Base-by-base conservation (phyloP, 2,329 filamentous ascomycete species). In the Plenodomus lindquistii region DNA sequence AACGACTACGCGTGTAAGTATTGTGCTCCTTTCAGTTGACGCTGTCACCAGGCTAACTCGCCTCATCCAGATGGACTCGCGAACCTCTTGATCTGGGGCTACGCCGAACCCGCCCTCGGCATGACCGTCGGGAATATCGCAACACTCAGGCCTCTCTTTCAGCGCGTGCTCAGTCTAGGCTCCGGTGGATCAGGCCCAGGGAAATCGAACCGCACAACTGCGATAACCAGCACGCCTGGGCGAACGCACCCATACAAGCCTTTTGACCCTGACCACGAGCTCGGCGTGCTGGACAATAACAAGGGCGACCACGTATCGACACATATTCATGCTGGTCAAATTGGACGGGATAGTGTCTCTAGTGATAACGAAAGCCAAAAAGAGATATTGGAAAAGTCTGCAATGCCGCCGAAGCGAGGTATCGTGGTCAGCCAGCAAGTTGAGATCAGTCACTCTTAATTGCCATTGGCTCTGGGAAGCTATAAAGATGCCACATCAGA, bases 71-170 rank as follows among this genome's bases (percentile, higher is more conserved):
- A 66, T 40, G 62, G 59, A 21, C 57, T 73, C 18, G 68, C 63
- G 16, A 59, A 72, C 40, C 60, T 73, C 18, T 55, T 72, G 21
- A 66, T 71, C 36, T 73, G 69, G 70, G 69, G 69, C 2, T 72
- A 69, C 40, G 68, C 68, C 6, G 70, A 72, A 31, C 68, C 67
- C n/a, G 69, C 63, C 4, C 62, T 71, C 4, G 69, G 69, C 4
- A 60, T 72, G 50, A 60, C 71, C 13, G 68, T 71, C 5, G 70
- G 66, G 13, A 68, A 63, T 42, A 56, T 71, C 7, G 61, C 63
- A 3, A 71, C 69, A 1, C 58, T 73, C 11, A 63, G 67, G 1
- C 70, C 70, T 1, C 55, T 72, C 8, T 68, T 73, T 45, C 63
- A 63, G 17, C 55, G 52, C 11, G 17, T 59, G 7, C 52, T 63